Evolutionary conservation across 2,329 filamentous ascomycete genomes (phyloP), one percentile per base, ranked within the genome.

Genomic region (Iodosphaeria phyllophila): DNA sequence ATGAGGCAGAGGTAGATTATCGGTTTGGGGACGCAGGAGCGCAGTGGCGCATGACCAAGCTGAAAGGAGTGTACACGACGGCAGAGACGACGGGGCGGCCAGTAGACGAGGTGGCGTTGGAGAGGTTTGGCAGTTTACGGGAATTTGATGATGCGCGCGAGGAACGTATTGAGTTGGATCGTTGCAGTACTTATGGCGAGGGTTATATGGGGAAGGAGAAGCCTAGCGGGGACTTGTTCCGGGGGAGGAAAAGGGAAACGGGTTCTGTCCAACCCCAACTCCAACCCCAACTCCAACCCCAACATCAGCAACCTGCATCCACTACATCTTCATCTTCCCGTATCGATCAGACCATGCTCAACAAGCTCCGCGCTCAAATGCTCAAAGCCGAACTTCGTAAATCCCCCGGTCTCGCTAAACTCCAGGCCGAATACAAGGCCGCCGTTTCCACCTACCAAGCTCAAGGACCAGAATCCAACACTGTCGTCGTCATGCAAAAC

Each of bases 21-120:
- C 78, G 56, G 0, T 91, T 98, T 47, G 89, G 91, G 11, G 89
- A 98, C 45, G 54, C 67, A 5, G 86, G 89, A 0, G 86, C 84
- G 9, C 69, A 82, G 38, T 98, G 91, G 89, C 74, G 91, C 24
- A 92, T 98, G 84, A 92, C 76, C 5, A 93, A 84, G 47, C 65
- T 98, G 16, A 83, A 77, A 35, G 76, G 72, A 8, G 79, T 92
- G 2, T 92, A 92, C 46, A 65, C 68, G 14, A 64, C 74, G 27
- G 80, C 83, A 0, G 63, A 91, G 36, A 74, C 89, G 38, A 72
- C 58, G 1, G 73, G 72, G 0, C 62, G 62, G n/a, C 40, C 66
- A 0, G 60, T 91, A 1, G 86, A 95, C 5, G 79, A 92, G 1
- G 58, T 95, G 24, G 89, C 84, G 0, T 39, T 77, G 18, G 77